Conservation (phyloP, 805 yeast genomes). For the Candida easanensis region DNA sequence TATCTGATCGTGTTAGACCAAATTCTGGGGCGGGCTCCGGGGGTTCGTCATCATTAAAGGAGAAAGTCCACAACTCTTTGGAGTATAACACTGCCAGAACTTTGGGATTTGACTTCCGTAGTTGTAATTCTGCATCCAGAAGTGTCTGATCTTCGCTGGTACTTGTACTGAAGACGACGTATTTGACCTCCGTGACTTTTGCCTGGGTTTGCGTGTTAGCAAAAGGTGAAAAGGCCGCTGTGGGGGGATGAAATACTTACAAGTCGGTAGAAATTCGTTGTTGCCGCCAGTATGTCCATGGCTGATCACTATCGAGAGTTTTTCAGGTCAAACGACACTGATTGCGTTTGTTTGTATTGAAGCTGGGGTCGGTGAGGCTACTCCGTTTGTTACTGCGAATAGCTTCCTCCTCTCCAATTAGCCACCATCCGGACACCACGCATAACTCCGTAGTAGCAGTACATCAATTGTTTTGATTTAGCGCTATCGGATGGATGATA, state of each 20-base stretch:
- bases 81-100: conserved; percentile 37
- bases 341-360: too few species aligned
- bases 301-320: conserved; percentile 1
- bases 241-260: conserved; percentile 13
- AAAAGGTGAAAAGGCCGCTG: background rate
- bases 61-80: conserved; percentile 43
- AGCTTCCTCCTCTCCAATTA: too few species aligned
- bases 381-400: too few species aligned
- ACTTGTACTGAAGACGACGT: conserved; percentile 14
- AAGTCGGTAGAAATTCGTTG: conserved; percentile 24
- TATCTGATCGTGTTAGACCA: conserved; percentile 14
- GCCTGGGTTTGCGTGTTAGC: conserved; percentile 10
- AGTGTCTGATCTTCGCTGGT: conserved; percentile 37
- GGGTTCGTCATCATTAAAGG: conserved; percentile 33
- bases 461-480: too few species aligned
- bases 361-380: too few species aligned
- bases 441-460: too few species aligned
- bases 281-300: conserved; percentile 18
- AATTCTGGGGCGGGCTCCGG: conserved; percentile 31
- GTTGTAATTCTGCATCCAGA: conserved; percentile 38
- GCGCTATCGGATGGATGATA: too few species aligned
- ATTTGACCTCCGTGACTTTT: conserved; percentile 19
- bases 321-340: too few species aligned
- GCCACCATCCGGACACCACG: too few species aligned
- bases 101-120: conserved; percentile 34